These are phyloP conservation scores for Mortierella sp. DNA, from an alignment of 371 early-diverging fungal species.

Conservation along the genomic window DNA sequence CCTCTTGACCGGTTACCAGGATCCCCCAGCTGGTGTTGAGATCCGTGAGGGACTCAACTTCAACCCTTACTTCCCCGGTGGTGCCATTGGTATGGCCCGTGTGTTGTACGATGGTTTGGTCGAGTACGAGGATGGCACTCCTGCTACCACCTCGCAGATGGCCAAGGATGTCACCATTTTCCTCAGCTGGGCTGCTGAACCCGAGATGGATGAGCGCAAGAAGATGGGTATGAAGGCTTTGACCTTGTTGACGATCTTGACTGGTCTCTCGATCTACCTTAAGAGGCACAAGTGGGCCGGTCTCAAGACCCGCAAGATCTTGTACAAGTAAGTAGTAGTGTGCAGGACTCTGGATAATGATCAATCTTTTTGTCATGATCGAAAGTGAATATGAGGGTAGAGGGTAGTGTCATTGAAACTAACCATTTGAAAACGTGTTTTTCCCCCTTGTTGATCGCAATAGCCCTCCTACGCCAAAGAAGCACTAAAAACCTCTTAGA, in stretches of 20 bases:
- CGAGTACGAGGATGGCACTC: constrained; percentile 98
- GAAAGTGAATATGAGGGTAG: too few relatives aligned
- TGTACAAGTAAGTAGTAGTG: constrained; percentile 68
- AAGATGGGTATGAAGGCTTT: constrained; percentile 95
- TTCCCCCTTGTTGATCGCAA: background rate
- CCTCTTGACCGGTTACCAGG: constrained; percentile 94
- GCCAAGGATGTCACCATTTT: constrained; percentile 97
- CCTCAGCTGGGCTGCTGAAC: constrained; percentile 94
- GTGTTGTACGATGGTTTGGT: constrained; percentile 94
- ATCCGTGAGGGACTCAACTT: constrained; percentile 91
- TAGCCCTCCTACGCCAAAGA: constrained; percentile 54
- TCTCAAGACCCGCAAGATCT: constrained; percentile 86
- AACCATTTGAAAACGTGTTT: too few relatives aligned
- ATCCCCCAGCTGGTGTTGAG: constrained; percentile 96
- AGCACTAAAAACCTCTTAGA: constrained; percentile 42
- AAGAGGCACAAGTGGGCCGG: constrained; percentile 86
- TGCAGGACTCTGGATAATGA: too few relatives aligned
- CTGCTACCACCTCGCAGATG: constrained; percentile 96
- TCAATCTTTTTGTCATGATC: too few relatives aligned
- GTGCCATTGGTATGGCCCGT: constrained; percentile 98
- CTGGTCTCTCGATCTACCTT: constrained; percentile 74
- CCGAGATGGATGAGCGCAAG: constrained; percentile 97
- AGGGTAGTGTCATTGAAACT: too few relatives aligned
- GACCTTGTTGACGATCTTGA: constrained; percentile 61
- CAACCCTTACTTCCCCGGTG: constrained; percentile 99